Evolutionary conservation across 2,329 filamentous ascomycete genomes (phyloP).

Genomic region (Amphichorda felina): DNA sequence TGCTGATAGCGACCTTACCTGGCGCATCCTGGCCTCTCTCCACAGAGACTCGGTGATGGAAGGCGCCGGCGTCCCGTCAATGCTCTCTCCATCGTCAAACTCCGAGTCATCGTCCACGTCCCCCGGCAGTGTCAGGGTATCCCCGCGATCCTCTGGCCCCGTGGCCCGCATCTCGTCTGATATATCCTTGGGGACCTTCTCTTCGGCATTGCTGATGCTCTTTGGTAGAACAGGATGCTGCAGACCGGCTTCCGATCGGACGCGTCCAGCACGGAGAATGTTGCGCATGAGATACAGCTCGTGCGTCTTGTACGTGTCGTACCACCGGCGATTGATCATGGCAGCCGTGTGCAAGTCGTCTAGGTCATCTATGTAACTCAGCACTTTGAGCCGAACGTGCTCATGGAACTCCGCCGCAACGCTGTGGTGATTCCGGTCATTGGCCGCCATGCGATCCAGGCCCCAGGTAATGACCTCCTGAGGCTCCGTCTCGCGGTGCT

Average conservation of each 20-base stretch:
- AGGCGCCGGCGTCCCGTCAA: conserved; percentile 7
- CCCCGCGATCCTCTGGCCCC: conserved; percentile 11
- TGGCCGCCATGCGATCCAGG: conserved; percentile 18
- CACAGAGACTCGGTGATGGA: conserved; percentile 5
- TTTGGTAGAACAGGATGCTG: conserved; percentile 9
- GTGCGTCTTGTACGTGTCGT: conserved; percentile 30
- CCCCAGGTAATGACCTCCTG: conserved; percentile 18
- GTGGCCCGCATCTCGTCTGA: conserved; percentile 13
- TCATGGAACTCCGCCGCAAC: conserved; percentile 22
- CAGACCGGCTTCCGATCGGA: conserved; percentile 6
- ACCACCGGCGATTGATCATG: conserved; percentile 28
- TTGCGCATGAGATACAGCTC: conserved; percentile 25
- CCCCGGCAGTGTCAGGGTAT: conserved; percentile 16
- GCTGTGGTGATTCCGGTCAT: conserved; percentile 15
- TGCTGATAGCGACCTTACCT: conserved; percentile 3
- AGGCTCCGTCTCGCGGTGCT: conserved; percentile 20
- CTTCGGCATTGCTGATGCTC: conserved; percentile 15
- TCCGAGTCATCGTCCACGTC: conserved; percentile 10
- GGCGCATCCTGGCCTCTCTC: neutral
- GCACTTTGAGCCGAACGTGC: conserved; percentile 24
- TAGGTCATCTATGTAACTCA: conserved; percentile 24
- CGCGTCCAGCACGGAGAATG: conserved; percentile 17
- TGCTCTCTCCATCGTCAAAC: conserved; percentile 7
- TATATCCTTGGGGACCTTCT: conserved; percentile 19
- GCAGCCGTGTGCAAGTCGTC: conserved; percentile 30